phyloP scores from a whole-genome alignment of 306 rosid species.

The Citrullus colocynthis region DNA sequence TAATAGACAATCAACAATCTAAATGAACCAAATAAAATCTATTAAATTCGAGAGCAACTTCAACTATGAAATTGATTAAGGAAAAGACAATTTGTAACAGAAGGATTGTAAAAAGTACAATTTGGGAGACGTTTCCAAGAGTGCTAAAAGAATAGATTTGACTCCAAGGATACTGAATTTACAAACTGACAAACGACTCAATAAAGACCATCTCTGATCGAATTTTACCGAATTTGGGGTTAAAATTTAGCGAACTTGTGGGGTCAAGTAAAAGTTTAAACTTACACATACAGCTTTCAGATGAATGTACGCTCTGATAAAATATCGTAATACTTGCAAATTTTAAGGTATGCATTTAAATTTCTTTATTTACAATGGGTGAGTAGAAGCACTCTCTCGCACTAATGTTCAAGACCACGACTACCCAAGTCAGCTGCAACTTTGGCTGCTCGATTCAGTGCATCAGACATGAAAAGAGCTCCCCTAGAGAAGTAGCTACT shows the following conservation, averaged over 20 bases:
- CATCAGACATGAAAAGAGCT: conserved; percentile 74
- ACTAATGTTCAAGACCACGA: conserved; percentile 30
- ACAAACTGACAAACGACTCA: neutral
- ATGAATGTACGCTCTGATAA: neutral
- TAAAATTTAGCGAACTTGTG: neutral
- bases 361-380: neutral
- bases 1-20: neutral
- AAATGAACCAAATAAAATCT: neutral
- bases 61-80: neutral
- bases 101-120: neutral
- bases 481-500: conserved; percentile 79
- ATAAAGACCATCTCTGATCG: neutral
- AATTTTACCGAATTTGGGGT: neutral
- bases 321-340: neutral
- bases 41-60: neutral
- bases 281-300: neutral
- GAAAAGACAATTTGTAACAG: neutral
- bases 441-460: conserved; percentile 43
- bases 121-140: neutral
- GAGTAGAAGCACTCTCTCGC: neutral
- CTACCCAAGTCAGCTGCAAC: conserved; percentile 67
- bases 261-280: neutral
- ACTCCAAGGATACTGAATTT: neutral
- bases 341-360: neutral
- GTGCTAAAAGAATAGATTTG: conserved; percentile 1